A percentile compares a stretch with the other conserved stretches of the same genome.
phyloP scores from a whole-genome alignment of 1,139 yeast genomes.

The Taphrina betulina region DNA sequence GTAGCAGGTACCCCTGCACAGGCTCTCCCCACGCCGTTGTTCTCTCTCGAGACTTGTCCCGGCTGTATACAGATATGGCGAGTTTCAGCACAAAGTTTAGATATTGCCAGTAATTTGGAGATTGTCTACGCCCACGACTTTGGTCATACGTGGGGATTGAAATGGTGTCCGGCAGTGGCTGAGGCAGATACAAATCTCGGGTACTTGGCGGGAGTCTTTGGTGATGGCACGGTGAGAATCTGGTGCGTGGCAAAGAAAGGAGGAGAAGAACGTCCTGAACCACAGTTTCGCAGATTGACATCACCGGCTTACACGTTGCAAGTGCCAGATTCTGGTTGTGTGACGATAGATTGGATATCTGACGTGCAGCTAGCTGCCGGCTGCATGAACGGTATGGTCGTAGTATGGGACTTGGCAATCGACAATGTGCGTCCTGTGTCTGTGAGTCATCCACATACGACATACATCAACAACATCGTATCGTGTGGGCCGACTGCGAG shows the following conservation, averaged over 20 bases:
- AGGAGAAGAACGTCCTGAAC: neutral
- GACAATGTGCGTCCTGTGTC: conserved; percentile 6
- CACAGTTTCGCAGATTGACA: neutral
- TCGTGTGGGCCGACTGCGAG: conserved; percentile 22
- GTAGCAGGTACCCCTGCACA: conserved; percentile 1
- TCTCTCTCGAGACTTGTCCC: neutral
- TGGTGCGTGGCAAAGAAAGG: conserved; percentile 9
- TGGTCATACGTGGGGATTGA: conserved; percentile 22
- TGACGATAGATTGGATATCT: conserved; percentile 19
- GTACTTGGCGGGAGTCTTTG: conserved; percentile 25
- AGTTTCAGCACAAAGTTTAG: neutral
- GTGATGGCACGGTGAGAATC: conserved; percentile 20
- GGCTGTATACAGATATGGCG: conserved; percentile 7
- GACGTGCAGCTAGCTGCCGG: conserved; percentile 11
- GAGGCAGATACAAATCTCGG: conserved; percentile 1
- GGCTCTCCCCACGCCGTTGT: neutral
- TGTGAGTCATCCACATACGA: conserved; percentile 15
- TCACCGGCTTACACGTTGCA: conserved; percentile 11
- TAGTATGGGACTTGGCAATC: conserved; percentile 15
- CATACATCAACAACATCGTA: conserved; percentile 19
- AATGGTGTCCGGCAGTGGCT: conserved; percentile 30
- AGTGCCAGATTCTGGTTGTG: conserved; percentile 16
- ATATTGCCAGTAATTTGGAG: neutral
- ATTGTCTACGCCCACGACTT: conserved; percentile 13
- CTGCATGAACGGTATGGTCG: conserved; percentile 25